Base-by-base conservation (phyloP, 805 yeast genomes). In the Naumovozyma baii region DNA sequence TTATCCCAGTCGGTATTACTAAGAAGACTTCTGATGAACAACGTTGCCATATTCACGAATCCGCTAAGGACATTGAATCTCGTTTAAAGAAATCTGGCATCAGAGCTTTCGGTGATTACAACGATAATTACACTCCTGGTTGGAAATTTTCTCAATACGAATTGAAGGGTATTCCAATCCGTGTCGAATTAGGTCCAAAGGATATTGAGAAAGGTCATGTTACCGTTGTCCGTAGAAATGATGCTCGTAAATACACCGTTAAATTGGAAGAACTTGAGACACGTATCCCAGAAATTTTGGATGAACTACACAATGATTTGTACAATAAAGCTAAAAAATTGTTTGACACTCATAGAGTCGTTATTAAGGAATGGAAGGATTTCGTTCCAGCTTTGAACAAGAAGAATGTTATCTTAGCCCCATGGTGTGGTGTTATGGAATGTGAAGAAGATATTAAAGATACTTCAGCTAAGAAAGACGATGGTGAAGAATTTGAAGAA, bases 81-180 rank as follows among this genome's bases (percentile, higher is more conserved):
- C 69, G 70, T 49, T 75, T 92, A 54, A 54, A 58, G 39, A 66
- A 62, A 18, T 73, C 75, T 36, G 92, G 75, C 39, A 69, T 92
- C 44, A 79, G 96, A 64, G 86, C 76, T 19, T 68, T 72, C 41
- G 81, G 90, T 54, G 99, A 92, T 66, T 82, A 78, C 73, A 80
- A 96, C 66, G 94, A 81, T 52, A 85, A 80, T 70, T 90, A 92
- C 70, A 81, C 96, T 39, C 95, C 97, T 49, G 98, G 98, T 48
- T 92, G 96, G 97, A 92, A 92, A 68, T 92, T 90, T 67, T 81
- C 96, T 42, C 95, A 92, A 62, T 83, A 94, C 74, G 99, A 92
- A 70, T 77, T 92, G 62, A 86, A 83, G 72, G 99, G 99, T 74
- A 72, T 80, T 39, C 97, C 97, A 49, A 68, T 92, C 48, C 82